These are phyloP conservation scores for Ceratocystis alfenasii DNA, from an alignment of 2,329 filamentous ascomycete species.

Conservation along the genomic window DNA sequence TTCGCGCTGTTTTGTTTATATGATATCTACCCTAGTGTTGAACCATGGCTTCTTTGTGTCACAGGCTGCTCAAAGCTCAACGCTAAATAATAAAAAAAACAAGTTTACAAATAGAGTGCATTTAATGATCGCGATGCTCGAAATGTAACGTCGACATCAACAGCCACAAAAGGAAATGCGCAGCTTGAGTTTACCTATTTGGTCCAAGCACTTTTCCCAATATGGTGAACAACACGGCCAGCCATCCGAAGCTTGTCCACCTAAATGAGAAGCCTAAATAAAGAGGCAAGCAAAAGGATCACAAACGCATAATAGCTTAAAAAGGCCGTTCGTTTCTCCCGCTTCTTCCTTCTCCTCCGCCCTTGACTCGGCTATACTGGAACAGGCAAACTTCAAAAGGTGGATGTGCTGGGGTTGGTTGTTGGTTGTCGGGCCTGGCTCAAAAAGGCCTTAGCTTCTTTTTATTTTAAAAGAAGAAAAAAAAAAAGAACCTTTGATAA, in stretches of 20 bases:
- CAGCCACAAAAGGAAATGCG: not conserved
- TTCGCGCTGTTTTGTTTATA: not conserved
- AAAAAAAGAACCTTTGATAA: too few relatives aligned
- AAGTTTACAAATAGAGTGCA: not conserved
- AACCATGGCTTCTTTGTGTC: not conserved
- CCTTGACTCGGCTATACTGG: not conserved
- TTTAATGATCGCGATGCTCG: not conserved
- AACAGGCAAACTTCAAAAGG: not conserved
- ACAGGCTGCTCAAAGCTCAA: not conserved
- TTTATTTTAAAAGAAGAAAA: too few relatives aligned
- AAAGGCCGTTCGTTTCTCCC: not conserved
- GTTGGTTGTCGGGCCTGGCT: not conserved
- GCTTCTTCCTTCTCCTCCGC: not conserved
- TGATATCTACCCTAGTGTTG: not conserved
- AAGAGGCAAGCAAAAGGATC: not conserved
- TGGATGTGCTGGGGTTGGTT: not conserved
- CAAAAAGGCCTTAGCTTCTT: too few relatives aligned
- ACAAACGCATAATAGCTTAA: not conserved
- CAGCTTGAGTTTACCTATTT: not conserved
- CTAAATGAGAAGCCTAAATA: not conserved
- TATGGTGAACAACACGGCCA: conserved; percentile 7
- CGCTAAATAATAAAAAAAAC: not conserved
- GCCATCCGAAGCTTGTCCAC: not conserved
- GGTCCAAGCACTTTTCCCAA: conserved; percentile 8
- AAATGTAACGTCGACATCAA: not conserved